Conservation (phyloP, 176 grass and related monocot genomes). For the Panicum miliaceum region DNA sequence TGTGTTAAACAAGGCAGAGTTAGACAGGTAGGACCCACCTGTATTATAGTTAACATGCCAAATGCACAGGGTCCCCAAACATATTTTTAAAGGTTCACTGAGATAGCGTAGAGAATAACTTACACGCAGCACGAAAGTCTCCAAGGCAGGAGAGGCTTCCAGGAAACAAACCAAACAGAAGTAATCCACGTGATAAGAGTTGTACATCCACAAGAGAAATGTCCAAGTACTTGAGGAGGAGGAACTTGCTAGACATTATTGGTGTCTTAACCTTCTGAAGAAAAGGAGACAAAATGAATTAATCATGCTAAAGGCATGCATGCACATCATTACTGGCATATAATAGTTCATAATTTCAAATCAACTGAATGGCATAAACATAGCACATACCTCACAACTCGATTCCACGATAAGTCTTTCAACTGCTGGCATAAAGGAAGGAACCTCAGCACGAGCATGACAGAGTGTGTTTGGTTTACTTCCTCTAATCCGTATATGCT, state of each 20-base stretch:
- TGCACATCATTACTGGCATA: not conserved
- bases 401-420: constrained; percentile 20
- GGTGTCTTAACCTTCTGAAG: not conserved
- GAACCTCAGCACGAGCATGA: not conserved
- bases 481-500: not conserved
- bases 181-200: constrained; percentile 2
- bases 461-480: not conserved
- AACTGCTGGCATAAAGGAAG: constrained; percentile 12
- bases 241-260: constrained; percentile 14
- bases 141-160: constrained; percentile 7
- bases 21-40: not conserved
- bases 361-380: not conserved
- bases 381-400: not conserved
- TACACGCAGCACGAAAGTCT: constrained; percentile 29
- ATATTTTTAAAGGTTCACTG: not conserved
- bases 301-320: not conserved
- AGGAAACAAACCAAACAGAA: constrained; percentile 30
- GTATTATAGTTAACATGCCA: not conserved
- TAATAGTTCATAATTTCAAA: not conserved
- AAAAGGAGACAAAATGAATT: not conserved
- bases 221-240: constrained; percentile 23
- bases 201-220: not conserved
- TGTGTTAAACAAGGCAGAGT: not conserved
- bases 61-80: not conserved
- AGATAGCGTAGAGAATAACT: not conserved